Evolutionary conservation across 192 early-diverging fungal genomes (phyloP), one percentile per base, ranked within the genome.

Genomic region (Podila verticillata): DNA sequence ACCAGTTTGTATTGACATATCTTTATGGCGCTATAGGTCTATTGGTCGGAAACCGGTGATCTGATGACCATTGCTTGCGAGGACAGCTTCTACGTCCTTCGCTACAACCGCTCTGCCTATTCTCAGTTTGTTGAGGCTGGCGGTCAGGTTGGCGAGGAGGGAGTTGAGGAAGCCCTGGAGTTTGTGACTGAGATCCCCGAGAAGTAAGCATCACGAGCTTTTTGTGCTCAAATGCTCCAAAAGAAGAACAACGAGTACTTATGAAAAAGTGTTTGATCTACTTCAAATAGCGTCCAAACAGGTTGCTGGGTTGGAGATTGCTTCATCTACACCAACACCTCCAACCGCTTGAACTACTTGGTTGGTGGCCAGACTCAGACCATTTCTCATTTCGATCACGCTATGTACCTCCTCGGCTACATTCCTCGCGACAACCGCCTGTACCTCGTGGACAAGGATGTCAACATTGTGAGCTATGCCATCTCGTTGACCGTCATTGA

Each of bases 261-360:
- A 44, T 47, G 44, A 15, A 4, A 35, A 20, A 5, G 28, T 5
- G 22, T 12, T 63, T 47, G 24, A 17, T 81, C 26, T 60, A 12
- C 22, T 35, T 61, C 62, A 31, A 54, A 15, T 80, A 95, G 94
- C 54, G 91, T 99, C 32, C 93, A 94, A 78, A 96, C 97, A 7
- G 98, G 96, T 17, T 91, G 89, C 81, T 99, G 98, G 98, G 95
- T 98, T 63, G 98, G 98, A 61, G 98, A 99, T 81, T 98, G 98
- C 75, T 99, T 99, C 74, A 98, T 99, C 68, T 99, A 98, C 87
- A 96, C 96, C 30, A 96, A 94, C 75, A 83, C 90, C 15, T 87
- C 88, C 61, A 96, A 98, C 84, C 92, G 97, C 54, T 87, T 99
- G 63, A 97, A 95, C 87, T 99, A 99, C 82, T 83, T 99, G 54